These are phyloP conservation scores for Porphyra umbilicalis DNA, from an alignment of 31 red algal species.

Conservation along the genomic window DNA sequence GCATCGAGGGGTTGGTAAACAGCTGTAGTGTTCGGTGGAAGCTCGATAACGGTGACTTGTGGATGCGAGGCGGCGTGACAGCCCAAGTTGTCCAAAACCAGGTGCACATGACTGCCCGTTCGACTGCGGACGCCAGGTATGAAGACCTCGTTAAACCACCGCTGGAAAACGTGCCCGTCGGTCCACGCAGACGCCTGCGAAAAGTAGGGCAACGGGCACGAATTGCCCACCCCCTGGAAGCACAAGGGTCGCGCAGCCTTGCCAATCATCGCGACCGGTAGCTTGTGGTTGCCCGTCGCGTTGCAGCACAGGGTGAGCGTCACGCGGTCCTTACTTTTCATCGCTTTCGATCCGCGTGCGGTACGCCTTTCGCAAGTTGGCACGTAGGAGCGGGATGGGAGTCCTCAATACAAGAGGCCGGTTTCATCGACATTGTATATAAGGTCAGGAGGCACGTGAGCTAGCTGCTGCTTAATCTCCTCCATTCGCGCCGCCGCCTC, in stretches of 20 bases:
- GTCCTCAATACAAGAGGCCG: slow-evolving; percentile 3
- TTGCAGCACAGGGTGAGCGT: slow-evolving; percentile 12
- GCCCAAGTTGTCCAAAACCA: slow-evolving; percentile 5
- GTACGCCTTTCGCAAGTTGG: slow-evolving; percentile 8
- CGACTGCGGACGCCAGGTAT: background rate
- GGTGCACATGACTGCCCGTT: slow-evolving; percentile 1
- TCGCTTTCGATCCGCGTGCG: slow-evolving; percentile 11
- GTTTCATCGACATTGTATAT: slow-evolving; percentile 23
- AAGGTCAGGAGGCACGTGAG: background rate
- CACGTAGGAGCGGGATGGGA: slow-evolving; percentile 7
- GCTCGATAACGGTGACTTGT: background rate
- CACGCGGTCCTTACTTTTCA: slow-evolving; percentile 3
- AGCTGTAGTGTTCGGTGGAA: slow-evolving; percentile 13
- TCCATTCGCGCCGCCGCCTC: too few species aligned
- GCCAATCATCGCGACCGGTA: background rate
- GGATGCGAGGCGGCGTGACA: background rate
- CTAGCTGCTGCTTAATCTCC: background rate
- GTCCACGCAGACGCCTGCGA: slow-evolving; percentile 3
- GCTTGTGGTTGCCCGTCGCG: slow-evolving; percentile 7
- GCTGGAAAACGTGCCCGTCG: slow-evolving; percentile 7
- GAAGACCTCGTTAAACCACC: slow-evolving; percentile 3
- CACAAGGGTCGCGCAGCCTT: background rate
- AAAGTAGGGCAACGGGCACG: background rate
- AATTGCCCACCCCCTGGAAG: background rate
- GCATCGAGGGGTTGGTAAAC: slow-evolving; percentile 13